Evolutionary conservation across 2,329 filamentous ascomycete genomes (phyloP).

Genomic region (Aureobasidium sp.): DNA sequence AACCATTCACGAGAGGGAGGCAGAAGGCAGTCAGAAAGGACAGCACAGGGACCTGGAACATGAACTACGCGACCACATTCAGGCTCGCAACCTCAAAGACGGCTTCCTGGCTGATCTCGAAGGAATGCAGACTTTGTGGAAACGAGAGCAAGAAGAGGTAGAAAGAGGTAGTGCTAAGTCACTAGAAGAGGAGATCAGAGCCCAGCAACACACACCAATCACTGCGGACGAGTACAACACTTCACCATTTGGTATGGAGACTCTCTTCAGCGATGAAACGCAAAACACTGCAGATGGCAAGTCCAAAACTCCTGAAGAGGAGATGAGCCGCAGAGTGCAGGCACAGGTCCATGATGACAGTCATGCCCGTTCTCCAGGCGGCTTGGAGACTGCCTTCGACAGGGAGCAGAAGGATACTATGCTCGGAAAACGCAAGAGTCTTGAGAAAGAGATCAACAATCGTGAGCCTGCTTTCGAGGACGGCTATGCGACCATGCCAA

Average conservation of each 20-base stretch:
- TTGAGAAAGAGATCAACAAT: slow-evolving; percentile 14
- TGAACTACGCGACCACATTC: slow-evolving; percentile 4
- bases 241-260: slow-evolving; percentile 13
- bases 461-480: slow-evolving; percentile 13
- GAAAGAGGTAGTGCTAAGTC: not conserved
- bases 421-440: slow-evolving; percentile 1
- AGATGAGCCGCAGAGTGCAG: not conserved
- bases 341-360: slow-evolving; percentile 12
- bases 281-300: not conserved
- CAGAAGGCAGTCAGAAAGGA: not conserved
- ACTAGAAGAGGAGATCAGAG: slow-evolving; percentile 12
- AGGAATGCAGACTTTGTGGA: slow-evolving; percentile 13
- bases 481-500: slow-evolving; percentile 17
- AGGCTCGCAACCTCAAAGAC: not conserved
- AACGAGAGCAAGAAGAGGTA: slow-evolving; percentile 1
- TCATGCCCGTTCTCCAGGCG: slow-evolving; percentile 15
- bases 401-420: slow-evolving; percentile 14
- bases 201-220: not conserved
- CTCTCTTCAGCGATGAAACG: slow-evolving; percentile 11
- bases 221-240: not conserved
- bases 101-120: not conserved
- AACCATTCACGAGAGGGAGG: slow-evolving; percentile 14
- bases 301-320: slow-evolving; percentile 3
- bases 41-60: slow-evolving; percentile 3
- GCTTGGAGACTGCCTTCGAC: slow-evolving; percentile 18